phyloP scores from a whole-genome alignment of 2,329 filamentous ascomycete species.

The Exophiala sp. region DNA sequence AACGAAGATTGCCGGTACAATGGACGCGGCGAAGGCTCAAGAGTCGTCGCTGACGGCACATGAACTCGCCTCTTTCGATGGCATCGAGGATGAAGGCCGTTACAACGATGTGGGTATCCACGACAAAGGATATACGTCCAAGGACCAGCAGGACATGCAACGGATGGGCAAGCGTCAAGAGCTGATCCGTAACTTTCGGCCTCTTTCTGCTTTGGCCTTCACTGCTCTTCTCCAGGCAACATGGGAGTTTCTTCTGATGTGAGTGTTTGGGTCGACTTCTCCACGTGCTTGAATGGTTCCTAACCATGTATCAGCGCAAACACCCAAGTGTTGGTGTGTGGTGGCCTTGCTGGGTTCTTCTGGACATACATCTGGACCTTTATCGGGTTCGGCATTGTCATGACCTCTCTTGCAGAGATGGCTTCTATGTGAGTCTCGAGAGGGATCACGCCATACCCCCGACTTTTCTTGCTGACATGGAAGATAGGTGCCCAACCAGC shows the following conservation, averaged over 20 bases:
- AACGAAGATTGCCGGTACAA: background rate
- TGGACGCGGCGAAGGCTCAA: slow-evolving; percentile 2
- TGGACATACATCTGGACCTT: slow-evolving; percentile 43
- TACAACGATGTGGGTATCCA: slow-evolving; percentile 16
- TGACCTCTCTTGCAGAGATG: slow-evolving; percentile 58
- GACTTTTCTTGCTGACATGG: background rate
- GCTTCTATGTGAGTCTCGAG: slow-evolving; percentile 32
- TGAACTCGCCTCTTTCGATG: slow-evolving; percentile 11
- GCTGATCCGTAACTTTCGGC: slow-evolving; percentile 36
- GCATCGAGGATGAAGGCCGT: slow-evolving; percentile 7
- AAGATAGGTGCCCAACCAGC: slow-evolving; percentile 47
- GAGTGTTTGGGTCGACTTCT: slow-evolving; percentile 31
- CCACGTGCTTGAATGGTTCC: background rate
- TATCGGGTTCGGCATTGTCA: slow-evolving; percentile 63
- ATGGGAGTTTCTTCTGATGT: slow-evolving; percentile 33
- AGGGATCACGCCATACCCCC: background rate
- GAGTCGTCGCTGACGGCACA: slow-evolving; percentile 4
- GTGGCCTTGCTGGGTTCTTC: slow-evolving; percentile 26
- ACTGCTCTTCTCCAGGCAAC: slow-evolving; percentile 35
- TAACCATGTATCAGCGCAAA: slow-evolving; percentile 9
- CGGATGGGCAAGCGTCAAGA: slow-evolving; percentile 49
- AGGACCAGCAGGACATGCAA: slow-evolving; percentile 39
- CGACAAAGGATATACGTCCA: slow-evolving; percentile 15
- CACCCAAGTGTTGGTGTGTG: slow-evolving; percentile 18
- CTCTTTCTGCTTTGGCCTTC: slow-evolving; percentile 36